phyloP scores from a whole-genome alignment of 78 protist species.

The Tieghemostelium lacteum region DNA sequence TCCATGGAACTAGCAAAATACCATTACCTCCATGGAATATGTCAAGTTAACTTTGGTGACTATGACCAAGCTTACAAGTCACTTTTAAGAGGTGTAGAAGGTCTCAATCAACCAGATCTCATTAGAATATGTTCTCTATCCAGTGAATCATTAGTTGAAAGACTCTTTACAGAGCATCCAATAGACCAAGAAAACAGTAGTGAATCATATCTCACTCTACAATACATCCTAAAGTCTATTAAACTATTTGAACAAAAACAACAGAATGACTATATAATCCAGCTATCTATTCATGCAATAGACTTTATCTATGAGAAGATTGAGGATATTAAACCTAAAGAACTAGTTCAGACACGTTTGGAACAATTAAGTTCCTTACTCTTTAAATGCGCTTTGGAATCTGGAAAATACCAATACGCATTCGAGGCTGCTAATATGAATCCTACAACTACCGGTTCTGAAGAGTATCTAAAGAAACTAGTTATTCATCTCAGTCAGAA shows the following conservation, averaged over 20 bases:
- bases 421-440: constrained; percentile 7
- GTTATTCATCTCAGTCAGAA: constrained; percentile 16
- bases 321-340: not conserved
- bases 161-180: constrained; percentile 23
- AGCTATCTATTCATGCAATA: constrained; percentile 21
- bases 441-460: constrained; percentile 11
- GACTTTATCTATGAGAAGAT: not conserved
- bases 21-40: constrained; percentile 57
- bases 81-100: constrained; percentile 19
- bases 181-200: not conserved
- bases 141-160: constrained; percentile 24
- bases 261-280: constrained; percentile 41
- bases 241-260: constrained; percentile 43
- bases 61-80: constrained; percentile 33
- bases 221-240: constrained; percentile 30
- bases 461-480: constrained; percentile 4
- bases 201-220: not conserved
- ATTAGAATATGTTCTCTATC: constrained; percentile 8
- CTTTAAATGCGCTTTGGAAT: constrained; percentile 34
- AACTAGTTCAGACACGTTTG: not conserved
- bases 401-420: constrained; percentile 25
- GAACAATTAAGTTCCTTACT: not conserved
- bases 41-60: constrained; percentile 30
- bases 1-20: not conserved
- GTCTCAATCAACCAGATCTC: not conserved